Percentiles rank a stretch among this genome's conserved stretches.
Evolutionary conservation across 1,284 basidiomycete species (phyloP).

Genomic region (Ganoderma meredithae): DNA sequence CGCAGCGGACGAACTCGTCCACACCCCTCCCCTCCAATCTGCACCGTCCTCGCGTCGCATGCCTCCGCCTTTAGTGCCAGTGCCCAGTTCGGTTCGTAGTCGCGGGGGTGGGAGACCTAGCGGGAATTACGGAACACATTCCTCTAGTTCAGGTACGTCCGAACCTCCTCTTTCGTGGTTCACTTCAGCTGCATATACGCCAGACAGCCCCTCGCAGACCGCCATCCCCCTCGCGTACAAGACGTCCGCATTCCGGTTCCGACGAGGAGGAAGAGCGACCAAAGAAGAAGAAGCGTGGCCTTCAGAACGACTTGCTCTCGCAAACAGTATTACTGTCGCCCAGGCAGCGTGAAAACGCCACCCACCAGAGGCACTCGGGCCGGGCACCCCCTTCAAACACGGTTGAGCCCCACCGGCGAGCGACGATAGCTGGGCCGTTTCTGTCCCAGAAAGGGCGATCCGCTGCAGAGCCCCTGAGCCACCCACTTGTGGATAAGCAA

Average conservation of each 20-base stretch:
- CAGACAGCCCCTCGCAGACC: slow-evolving; percentile 15
- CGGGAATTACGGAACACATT: background rate
- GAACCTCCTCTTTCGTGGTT: background rate
- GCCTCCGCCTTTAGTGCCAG: slow-evolving; percentile 4
- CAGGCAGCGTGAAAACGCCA: background rate
- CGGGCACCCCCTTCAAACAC: background rate
- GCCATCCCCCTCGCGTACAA: background rate
- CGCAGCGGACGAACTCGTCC: background rate
- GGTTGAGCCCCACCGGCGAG: background rate
- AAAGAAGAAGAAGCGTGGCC: slow-evolving; percentile 21
- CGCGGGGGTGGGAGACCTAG: background rate
- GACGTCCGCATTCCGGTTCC: slow-evolving; percentile 18
- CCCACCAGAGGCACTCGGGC: background rate
- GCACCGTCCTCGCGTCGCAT: background rate
- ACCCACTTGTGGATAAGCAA: background rate
- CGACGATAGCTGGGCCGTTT: background rate
- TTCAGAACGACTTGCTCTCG: background rate
- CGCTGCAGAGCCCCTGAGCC: too few species aligned
- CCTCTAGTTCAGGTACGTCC: background rate
- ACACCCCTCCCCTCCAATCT: background rate
- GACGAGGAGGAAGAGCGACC: slow-evolving; percentile 17
- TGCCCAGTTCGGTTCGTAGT: background rate
- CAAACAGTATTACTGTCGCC: background rate
- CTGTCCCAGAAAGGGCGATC: background rate
- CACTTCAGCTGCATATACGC: too few species aligned